Conservation (phyloP, 345 rosid genomes). For the Aquilaria yunnanensis region DNA sequence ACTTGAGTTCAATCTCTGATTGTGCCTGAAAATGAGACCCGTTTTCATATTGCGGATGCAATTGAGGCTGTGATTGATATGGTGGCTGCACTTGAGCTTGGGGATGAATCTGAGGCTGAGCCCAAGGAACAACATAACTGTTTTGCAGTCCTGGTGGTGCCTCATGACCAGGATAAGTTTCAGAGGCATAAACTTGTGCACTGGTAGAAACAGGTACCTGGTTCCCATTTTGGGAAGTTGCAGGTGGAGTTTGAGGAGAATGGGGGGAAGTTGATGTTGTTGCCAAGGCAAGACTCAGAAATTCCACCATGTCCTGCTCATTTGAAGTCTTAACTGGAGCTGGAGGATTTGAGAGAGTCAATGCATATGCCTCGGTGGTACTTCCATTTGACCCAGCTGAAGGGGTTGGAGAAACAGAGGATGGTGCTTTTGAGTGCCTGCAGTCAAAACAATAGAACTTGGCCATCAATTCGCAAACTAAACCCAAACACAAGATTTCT, state of each 20-base stretch:
- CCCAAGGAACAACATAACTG: slow-evolving; percentile 89
- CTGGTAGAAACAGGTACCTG: slow-evolving; percentile 30
- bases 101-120: slow-evolving; percentile 26
- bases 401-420: slow-evolving; percentile 26
- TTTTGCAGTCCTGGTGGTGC: slow-evolving; percentile 29
- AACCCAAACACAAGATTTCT: no score
- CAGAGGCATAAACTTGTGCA: slow-evolving; percentile 23
- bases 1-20: no score
- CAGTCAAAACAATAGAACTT: slow-evolving; percentile 6
- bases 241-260: slow-evolving; percentile 32
- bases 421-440: slow-evolving; percentile 70
- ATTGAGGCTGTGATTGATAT: slow-evolving; percentile 12
- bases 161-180: slow-evolving; percentile 27
- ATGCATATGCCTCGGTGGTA: neutral
- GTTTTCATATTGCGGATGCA: neutral
- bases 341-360: slow-evolving; percentile 71
- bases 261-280: slow-evolving; percentile 46
- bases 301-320: slow-evolving; percentile 87
- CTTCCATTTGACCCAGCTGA: slow-evolving; percentile 26
- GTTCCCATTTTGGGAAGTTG: slow-evolving; percentile 27
- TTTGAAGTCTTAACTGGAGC: slow-evolving; percentile 54
- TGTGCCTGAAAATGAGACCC: no score
- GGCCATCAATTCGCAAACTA: no score
- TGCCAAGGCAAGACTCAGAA: slow-evolving; percentile 63
- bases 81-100: slow-evolving; percentile 28